Evolutionary conservation across 2,329 filamentous ascomycete species (phyloP), one percentile per base, ranked within the genome.

Genomic region (Aspergillus calidoustus): DNA sequence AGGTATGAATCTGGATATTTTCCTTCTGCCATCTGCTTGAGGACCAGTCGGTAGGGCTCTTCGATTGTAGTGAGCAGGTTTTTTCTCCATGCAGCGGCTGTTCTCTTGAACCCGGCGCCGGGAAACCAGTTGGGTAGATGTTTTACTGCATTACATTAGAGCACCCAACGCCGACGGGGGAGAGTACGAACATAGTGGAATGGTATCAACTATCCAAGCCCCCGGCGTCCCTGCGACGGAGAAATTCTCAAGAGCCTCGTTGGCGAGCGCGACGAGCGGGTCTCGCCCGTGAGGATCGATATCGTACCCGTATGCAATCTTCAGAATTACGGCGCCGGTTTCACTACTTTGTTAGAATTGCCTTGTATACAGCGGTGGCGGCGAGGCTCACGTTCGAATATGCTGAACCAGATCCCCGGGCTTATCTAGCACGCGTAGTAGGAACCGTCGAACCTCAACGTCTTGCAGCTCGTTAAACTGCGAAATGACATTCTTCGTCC

Each of bases 51-150:
- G 57, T 79, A 83, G 0, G 82, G 82, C n/a, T 73, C 69, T 4
- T 80, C 74, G 5, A 69, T 69, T 2, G 71, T 70, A 8, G 73
- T 65, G 0, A 65, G 31, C 2, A 79, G 57, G 3, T 62, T 70
- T 2, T 66, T 66, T 5, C 67, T 72, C 69, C 75, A 81, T 1
- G 66, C 47, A 7, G 71, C 71, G 0, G 80, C 82, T 0, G 68
- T 79, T 5, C 66, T 57, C 54, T 82, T 79, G 71, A 82, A 84
- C 1, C 67, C 70, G 11, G 77, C 75, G 0, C 82, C 81, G 1
- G 81, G 82, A 15, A 81, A 66, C 78, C 82, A 82, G 2, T 76
- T 66, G 0, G 82, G 82, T 0, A 83, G 23, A 54, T 72, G 68
- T 53, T 50, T 69, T 25, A 74, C 72, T 74, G 23, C 22, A 2